Conservation (phyloP, 2,329 filamentous ascomycete genomes). For the Tolypocladium sp. region DNA sequence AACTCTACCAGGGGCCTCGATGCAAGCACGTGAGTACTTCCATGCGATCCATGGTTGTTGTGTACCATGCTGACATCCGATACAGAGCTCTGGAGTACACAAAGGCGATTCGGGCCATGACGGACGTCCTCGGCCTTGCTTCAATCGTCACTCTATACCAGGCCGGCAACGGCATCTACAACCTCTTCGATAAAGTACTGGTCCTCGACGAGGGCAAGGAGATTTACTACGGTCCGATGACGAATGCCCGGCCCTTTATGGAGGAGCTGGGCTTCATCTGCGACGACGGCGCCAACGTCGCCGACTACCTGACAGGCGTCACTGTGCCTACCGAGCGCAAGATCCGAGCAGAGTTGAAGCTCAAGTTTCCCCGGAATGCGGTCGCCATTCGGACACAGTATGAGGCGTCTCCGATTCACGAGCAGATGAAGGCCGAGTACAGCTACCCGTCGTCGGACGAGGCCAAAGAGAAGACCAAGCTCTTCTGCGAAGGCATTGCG, state of each 20-base stretch:
- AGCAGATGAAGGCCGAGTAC: constrained; percentile 45
- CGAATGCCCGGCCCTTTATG: constrained; percentile 54
- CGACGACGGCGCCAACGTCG: constrained; percentile 51
- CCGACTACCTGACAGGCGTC: constrained; percentile 57
- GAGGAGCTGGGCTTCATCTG: constrained; percentile 56
- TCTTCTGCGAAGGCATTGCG: constrained; percentile 43
- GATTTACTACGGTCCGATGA: constrained; percentile 53
- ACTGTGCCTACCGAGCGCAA: constrained; percentile 60
- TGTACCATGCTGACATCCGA: neutral
- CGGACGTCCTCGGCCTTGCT: constrained; percentile 49
- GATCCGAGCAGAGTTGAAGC: constrained; percentile 35
- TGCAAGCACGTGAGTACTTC: constrained; percentile 41
- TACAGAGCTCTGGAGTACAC: constrained; percentile 46
- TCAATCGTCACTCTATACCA: constrained; percentile 61
- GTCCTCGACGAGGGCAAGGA: constrained; percentile 58
- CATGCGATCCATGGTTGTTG: neutral
- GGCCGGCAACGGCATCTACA: constrained; percentile 60
- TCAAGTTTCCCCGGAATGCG: constrained; percentile 35
- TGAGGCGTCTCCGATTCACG: constrained; percentile 39
- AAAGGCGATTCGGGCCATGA: constrained; percentile 54
- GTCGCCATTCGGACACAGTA: constrained; percentile 38
- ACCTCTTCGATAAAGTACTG: constrained; percentile 62
- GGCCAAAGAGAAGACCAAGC: constrained; percentile 37
- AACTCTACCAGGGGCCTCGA: constrained; percentile 59
- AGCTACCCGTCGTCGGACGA: constrained; percentile 41